Evolutionary conservation across 441 rosid genomes (phyloP), one percentile per base, ranked within the genome.

Genomic region (Eruca vesicaria): DNA sequence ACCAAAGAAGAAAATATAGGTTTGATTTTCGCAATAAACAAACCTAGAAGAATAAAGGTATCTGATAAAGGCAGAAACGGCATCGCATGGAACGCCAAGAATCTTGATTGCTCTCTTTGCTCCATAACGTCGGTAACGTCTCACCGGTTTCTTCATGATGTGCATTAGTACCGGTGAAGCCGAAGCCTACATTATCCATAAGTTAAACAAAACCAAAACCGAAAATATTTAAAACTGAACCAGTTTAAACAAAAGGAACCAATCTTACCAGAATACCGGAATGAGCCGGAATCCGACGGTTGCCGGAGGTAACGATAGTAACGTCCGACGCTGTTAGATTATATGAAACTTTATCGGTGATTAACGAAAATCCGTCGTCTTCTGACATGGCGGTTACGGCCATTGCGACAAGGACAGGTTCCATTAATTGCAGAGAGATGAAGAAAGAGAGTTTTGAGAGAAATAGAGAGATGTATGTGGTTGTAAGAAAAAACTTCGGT

Each of bases 71-170:
- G 89, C 82, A 0, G 84, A 79, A 67, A 94, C 98, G 60, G 98
- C 96, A 45, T 79, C 86, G 84, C 83, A 82, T 0, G 97, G 97
- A 38, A 94, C 97, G 55, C 98, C 97, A 32, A 85, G 85, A 79
- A 94, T 89, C 55, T 85, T 88, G 48, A 94, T 84, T 74, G 83
- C 62, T 75, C 66, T 82, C 71, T 78, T 84, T 9, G 93, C 86
- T 71, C 86, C 83, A 57, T 86, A 83, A 9, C 95, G 86, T 76
- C 89, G 79, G 67, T 87, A 84, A 75, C 85, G 90, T 86, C 85
- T 88, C 15, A 67, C 69, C 4, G 93, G 95, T 60, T 82, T 68
- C 56, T 87, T 90, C 18, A 94, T 86, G 60, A 88, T 74, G 72
- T 76, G 87, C 81, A 85, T 91, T 64, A 93, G 82, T 6, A 93